phyloP scores from a whole-genome alignment of 1,284 basidiomycete genomes.

The Irpex sp. region DNA sequence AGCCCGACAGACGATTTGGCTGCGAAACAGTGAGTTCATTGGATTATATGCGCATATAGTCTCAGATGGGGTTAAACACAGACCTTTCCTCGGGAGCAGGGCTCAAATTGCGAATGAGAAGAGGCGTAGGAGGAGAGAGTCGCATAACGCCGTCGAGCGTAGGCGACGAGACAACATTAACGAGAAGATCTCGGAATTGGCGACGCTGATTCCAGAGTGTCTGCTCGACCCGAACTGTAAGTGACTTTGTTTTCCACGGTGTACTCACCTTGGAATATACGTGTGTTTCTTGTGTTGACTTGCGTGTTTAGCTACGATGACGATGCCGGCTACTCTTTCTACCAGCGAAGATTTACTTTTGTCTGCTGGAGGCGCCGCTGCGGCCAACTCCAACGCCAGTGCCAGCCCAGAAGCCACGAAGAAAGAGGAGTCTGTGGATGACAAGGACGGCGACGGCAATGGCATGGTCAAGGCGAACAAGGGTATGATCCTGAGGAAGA shows the following conservation, averaged over 20 bases:
- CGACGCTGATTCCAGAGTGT: conserved; percentile 83
- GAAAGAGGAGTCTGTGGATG: conserved; percentile 27
- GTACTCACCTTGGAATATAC: background rate
- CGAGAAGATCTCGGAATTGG: conserved; percentile 88
- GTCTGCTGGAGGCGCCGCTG: conserved; percentile 19
- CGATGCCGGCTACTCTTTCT: conserved; percentile 28
- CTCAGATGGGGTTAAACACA: background rate
- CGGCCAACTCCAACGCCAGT: conserved; percentile 2
- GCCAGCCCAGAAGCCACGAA: conserved; percentile 18
- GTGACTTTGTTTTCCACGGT: conserved; percentile 13
- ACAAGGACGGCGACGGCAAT: conserved; percentile 21
- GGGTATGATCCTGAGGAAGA: conserved; percentile 85
- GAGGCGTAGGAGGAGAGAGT: conserved; percentile 73
- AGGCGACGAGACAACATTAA: conserved; percentile 89
- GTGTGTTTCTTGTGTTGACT: background rate
- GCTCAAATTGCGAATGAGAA: conserved; percentile 68
- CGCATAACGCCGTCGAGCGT: conserved; percentile 89
- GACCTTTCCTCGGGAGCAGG: conserved; percentile 15
- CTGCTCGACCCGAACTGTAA: conserved; percentile 60
- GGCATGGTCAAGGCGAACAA: conserved; percentile 80
- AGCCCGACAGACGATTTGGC: conserved; percentile 32
- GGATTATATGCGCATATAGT: background rate
- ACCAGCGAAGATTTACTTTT: conserved; percentile 30
- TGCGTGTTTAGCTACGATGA: conserved; percentile 21
- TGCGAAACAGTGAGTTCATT: conserved; percentile 39